A percentile compares a stretch with the other conserved stretches of the same genome.
These are phyloP conservation scores for Leersia perrieri DNA, from an alignment of 176 grass and related monocot species.

Conservation along the genomic window DNA sequence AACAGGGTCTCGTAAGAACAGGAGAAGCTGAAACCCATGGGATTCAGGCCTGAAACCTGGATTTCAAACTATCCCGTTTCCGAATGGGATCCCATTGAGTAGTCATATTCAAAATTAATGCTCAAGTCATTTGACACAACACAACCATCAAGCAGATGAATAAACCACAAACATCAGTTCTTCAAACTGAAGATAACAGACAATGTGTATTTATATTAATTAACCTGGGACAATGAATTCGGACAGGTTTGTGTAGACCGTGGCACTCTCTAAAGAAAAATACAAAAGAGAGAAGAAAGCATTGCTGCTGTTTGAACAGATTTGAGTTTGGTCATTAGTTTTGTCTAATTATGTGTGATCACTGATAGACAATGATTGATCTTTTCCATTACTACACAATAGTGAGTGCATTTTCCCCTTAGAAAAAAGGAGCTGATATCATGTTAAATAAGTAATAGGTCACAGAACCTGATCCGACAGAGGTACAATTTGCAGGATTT, in stretches of 20 bases:
- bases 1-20: too few relatives aligned
- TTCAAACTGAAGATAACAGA: not conserved
- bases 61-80: too few relatives aligned
- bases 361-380: not conserved
- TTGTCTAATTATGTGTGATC: slow-evolving; percentile 3
- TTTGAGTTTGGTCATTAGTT: not conserved
- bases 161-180: not conserved
- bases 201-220: not conserved
- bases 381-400: slow-evolving; percentile 5
- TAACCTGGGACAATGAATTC: slow-evolving; percentile 10
- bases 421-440: slow-evolving; percentile 17
- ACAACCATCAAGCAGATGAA: not conserved
- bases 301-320: not conserved
- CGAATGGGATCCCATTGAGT: too few relatives aligned
- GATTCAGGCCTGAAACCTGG: too few relatives aligned
- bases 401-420: not conserved
- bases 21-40: too few relatives aligned
- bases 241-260: not conserved
- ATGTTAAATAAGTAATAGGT: not conserved
- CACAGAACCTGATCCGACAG: not conserved
- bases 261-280: slow-evolving; percentile 4
- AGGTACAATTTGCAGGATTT: not conserved
- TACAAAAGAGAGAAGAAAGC: not conserved
- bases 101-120: too few relatives aligned
- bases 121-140: not conserved